Evolutionary conservation across 495 filamentous ascomycete genomes (phyloP), one percentile per base, ranked within the genome.

Genomic region (Aspergillus olivimuriae): DNA sequence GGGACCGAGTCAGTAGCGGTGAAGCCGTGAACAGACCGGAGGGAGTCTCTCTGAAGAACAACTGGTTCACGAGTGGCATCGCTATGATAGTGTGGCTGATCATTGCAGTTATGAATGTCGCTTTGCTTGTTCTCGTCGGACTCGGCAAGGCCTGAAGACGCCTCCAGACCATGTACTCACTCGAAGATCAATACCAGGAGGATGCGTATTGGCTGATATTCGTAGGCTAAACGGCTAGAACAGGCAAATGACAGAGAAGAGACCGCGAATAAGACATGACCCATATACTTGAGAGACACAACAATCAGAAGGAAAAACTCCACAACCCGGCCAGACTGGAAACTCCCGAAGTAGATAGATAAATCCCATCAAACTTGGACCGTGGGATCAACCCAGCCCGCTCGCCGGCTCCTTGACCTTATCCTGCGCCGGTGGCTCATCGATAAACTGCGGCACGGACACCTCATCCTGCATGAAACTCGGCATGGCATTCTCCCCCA

Each of bases 401-500:
- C 63, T 62, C 20, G 70, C 70, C 44, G 66, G 62, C 68, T 94
- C 88, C 72, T 91, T 91, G 21, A 92, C 76, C 70, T 92, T 87
- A 14, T 66, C 68, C 20, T 74, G 61, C 63, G 82, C 74, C 1
- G 84, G 83, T 18, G 84, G 74, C 65, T 87, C 82, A 66, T 89
- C 91, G 50, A 98, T 83, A 65, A 97, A 98, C 35, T 87, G 80
- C 20, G 92, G 92, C 21, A 84, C 78, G 57, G 61, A 69, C 30
- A 77, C 73, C 50, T 90, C 89, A 56, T 94, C 89, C 59, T 87
- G 75, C 74, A 98, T 76, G 67, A 92, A 97, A 47, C 83, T 83
- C 7, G 94, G 94, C 50, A 91, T 69, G 17, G 78, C 78, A 15
- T 71, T 72, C 38, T 78, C 76, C 14, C 72, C 75, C 41, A 78